Evolutionary conservation across 495 filamentous ascomycete species (phyloP).

Genomic region (Rostrohypoxylon terebratum): DNA sequence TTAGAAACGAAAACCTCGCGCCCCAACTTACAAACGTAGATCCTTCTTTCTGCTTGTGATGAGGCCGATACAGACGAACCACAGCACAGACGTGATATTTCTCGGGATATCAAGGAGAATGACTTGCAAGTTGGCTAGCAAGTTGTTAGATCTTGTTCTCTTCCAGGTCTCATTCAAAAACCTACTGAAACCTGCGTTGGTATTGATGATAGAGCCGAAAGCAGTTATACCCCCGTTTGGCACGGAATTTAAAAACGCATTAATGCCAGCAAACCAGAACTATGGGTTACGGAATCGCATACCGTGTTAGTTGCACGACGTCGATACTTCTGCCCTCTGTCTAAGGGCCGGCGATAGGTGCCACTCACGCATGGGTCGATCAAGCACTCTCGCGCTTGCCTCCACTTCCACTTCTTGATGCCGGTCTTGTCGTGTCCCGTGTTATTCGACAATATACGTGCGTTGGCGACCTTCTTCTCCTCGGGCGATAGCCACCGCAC

Average conservation of each 20-base stretch:
- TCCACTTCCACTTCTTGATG: slow-evolving; percentile 52
- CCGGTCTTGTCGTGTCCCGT: slow-evolving; percentile 50
- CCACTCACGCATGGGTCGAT: slow-evolving; percentile 48
- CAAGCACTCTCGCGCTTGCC: slow-evolving; percentile 51
- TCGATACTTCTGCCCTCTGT: background rate
- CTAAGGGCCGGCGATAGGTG: background rate
- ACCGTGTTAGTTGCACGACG: background rate
- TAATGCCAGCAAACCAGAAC: slow-evolving; percentile 59
- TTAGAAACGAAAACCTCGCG: background rate
- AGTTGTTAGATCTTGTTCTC: background rate
- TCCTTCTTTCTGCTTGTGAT: slow-evolving; percentile 47
- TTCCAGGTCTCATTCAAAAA: background rate
- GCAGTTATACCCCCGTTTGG: slow-evolving; percentile 65
- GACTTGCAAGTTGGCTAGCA: slow-evolving; percentile 44
- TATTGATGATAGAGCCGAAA: slow-evolving; percentile 62
- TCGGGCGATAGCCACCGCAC: slow-evolving; percentile 51
- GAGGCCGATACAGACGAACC: slow-evolving; percentile 47
- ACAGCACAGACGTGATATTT: slow-evolving; percentile 45
- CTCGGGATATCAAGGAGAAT: slow-evolving; percentile 50
- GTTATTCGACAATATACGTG: slow-evolving; percentile 50
- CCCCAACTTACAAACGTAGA: slow-evolving; percentile 45
- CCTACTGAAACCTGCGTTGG: slow-evolving; percentile 57
- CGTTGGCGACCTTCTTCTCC: slow-evolving; percentile 54
- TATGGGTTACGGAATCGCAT: slow-evolving; percentile 13
- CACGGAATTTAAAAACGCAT: slow-evolving; percentile 61